A percentile compares a stretch with the other conserved stretches of the same genome.
These are phyloP conservation scores for Gillenia trifoliata DNA, from an alignment of 306 rosid species.

Conservation along the genomic window DNA sequence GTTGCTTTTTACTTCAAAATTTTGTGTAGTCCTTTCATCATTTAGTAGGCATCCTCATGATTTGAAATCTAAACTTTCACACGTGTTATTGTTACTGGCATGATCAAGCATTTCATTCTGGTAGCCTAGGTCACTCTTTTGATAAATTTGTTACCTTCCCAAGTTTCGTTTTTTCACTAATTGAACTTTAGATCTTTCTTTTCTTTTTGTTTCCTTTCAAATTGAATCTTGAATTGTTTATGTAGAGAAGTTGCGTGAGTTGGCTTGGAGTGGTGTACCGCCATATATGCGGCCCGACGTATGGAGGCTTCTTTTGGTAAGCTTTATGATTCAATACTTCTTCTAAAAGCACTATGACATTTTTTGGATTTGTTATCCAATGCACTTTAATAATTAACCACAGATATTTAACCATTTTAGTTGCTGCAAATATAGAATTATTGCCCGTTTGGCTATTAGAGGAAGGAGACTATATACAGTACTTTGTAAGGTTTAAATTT, in stretches of 20 bases:
- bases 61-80: neutral
- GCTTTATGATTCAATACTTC: conserved; percentile 19
- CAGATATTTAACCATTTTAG: neutral
- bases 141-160: neutral
- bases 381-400: neutral
- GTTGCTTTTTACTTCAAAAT: neutral
- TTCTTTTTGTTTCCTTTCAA: neutral
- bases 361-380: neutral
- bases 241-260: conserved; percentile 86
- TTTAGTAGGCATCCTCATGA: neutral
- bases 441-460: neutral
- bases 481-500: neutral
- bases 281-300: conserved; percentile 90
- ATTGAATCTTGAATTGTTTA: conserved; percentile 15
- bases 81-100: neutral
- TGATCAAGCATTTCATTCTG: neutral
- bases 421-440: neutral
- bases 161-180: neutral
- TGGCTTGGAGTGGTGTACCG: conserved; percentile 94
- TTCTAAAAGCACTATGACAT: neutral
- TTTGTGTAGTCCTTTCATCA: neutral
- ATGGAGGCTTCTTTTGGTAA: conserved; percentile 97
- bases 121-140: neutral
- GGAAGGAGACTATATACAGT: neutral
- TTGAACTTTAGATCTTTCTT: neutral